A percentile compares a stretch with the other conserved stretches of the same genome.
Conservation (phyloP, 2,329 filamentous ascomycete species). For the Hymenoscyphus albidus region DNA sequence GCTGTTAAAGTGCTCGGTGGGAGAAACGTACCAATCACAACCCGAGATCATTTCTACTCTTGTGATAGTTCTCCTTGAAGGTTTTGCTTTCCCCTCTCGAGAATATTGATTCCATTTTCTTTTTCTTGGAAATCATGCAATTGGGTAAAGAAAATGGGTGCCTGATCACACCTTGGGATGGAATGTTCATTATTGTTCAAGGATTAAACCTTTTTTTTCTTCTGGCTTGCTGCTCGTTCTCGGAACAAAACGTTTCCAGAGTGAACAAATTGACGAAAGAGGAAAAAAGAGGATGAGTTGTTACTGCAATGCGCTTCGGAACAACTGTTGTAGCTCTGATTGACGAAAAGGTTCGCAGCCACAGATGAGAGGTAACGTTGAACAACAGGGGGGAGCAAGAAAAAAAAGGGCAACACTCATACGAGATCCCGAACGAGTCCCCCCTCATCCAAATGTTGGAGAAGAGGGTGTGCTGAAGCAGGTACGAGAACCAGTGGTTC, state of each 20-base stretch:
- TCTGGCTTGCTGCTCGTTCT: background rate
- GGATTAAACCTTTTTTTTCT: background rate
- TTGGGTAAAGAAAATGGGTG: conserved; percentile 1
- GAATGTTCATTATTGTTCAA: background rate
- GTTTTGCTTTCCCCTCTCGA: background rate
- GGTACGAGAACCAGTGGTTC: conserved; percentile 15
- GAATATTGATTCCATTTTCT: background rate
- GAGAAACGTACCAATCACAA: background rate
- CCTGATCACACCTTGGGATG: background rate
- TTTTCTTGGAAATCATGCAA: background rate
- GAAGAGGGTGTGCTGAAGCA: conserved; percentile 20
- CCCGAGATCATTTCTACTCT: background rate
- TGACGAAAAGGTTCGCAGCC: conserved; percentile 7
- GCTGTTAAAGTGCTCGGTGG: background rate
- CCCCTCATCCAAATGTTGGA: conserved; percentile 9
- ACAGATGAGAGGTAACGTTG: conserved; percentile 23
- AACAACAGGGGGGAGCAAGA: conserved; percentile 13
- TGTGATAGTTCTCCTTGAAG: background rate
- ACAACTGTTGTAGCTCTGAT: conserved; percentile 7
- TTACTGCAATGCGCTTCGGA: conserved; percentile 5
- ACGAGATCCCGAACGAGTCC: conserved; percentile 9
- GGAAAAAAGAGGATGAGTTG: conserved; percentile 3
- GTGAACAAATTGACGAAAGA: background rate
- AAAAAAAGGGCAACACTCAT: conserved; percentile 8
- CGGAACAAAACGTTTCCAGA: background rate